phyloP scores from a whole-genome alignment of 208 protist species.

The Giardia muris region DNA sequence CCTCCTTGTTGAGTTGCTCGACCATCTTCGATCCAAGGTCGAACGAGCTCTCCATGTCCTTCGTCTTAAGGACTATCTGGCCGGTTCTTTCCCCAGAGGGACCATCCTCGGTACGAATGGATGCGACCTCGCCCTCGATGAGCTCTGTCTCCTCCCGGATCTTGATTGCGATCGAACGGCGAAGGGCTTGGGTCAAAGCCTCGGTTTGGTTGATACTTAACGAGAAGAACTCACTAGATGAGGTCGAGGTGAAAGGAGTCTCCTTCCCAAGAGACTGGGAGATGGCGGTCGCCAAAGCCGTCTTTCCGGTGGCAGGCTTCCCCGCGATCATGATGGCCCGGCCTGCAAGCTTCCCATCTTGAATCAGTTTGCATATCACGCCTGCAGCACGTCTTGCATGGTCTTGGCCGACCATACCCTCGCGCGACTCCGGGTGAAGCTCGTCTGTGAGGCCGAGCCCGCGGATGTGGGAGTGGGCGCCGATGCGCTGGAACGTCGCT shows the following conservation, averaged over 20 bases:
- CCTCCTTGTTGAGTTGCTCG: constrained; percentile 92
- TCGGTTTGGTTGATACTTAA: constrained; percentile 99
- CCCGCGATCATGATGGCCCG: constrained; percentile 94
- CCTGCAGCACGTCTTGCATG: constrained; percentile 63
- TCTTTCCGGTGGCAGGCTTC: constrained; percentile 76
- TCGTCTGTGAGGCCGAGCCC: constrained; percentile 93
- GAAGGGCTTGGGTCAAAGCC: constrained; percentile 93
- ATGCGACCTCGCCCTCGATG: constrained; percentile 98
- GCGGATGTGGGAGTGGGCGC: constrained; percentile 96
- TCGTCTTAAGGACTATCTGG: constrained; percentile 97
- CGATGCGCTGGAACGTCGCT: too few relatives aligned
- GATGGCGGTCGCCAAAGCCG: constrained; percentile 94
- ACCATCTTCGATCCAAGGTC: constrained; percentile 99
- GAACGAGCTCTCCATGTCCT: constrained; percentile 98
- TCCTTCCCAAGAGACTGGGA: constrained; percentile 83
- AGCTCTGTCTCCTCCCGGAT: constrained; percentile 99
- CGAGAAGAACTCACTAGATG: constrained; percentile 95
- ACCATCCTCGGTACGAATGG: constrained; percentile 56
- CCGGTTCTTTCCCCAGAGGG: constrained; percentile 63
- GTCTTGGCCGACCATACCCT: constrained; percentile 94
- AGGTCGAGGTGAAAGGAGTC: constrained; percentile 96
- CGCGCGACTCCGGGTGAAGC: constrained; percentile 62
- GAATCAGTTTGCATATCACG: constrained; percentile 80
- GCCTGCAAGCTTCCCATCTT: constrained; percentile 92
- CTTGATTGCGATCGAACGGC: constrained; percentile 86